Conservation (phyloP, 345 rosid genomes). For the Syzygium oleosum region DNA sequence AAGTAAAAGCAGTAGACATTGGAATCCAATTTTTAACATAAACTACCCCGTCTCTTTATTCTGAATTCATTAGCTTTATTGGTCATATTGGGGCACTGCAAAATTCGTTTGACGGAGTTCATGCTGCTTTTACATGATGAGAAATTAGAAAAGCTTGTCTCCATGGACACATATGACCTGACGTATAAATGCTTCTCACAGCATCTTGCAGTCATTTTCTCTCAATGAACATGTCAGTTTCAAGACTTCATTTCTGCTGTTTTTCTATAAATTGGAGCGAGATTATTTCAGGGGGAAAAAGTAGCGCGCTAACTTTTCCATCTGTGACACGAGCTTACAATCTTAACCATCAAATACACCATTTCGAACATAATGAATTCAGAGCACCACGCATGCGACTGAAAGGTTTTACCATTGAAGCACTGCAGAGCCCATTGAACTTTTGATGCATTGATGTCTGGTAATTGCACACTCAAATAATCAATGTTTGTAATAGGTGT, state of each 20-base stretch:
- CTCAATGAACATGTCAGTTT: no score
- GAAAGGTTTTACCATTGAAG: slow-evolving; percentile 36
- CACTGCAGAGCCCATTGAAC: slow-evolving; percentile 55
- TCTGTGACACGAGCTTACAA: background rate
- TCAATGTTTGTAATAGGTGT: slow-evolving; percentile 1
- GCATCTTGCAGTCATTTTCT: background rate
- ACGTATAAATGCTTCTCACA: fast-evolving
- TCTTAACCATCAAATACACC: background rate
- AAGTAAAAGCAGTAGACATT: background rate
- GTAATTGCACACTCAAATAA: no score
- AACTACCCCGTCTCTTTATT: background rate
- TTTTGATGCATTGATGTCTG: slow-evolving; percentile 55
- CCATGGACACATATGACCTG: fast-evolving
- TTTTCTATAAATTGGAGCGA: background rate
- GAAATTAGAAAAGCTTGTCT: background rate
- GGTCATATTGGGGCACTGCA: background rate
- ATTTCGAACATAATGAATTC: background rate
- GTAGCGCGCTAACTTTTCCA: background rate
- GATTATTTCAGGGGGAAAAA: background rate
- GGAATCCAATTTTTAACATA: background rate
- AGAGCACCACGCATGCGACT: fast-evolving
- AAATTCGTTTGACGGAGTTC: background rate
- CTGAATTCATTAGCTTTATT: background rate
- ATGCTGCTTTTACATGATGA: background rate
- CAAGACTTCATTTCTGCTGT: background rate